Evolutionary conservation across 306 rosid genomes (phyloP).

Genomic region (Hippophae rhamnoides): DNA sequence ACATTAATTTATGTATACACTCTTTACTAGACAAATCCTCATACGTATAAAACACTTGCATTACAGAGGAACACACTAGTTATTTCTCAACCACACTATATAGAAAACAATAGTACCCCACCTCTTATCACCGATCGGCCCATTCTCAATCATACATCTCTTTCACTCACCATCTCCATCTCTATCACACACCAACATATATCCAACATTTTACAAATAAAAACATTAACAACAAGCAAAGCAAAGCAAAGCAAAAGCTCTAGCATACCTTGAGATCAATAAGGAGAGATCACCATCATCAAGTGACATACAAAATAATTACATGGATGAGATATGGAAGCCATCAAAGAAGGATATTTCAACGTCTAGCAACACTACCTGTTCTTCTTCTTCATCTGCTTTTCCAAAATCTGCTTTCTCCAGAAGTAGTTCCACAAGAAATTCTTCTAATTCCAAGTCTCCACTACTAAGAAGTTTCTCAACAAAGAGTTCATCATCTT

Average conservation of each 20-base stretch:
- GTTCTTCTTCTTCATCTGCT: constrained; percentile 5
- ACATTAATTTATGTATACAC: too few relatives aligned
- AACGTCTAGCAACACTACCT: background rate
- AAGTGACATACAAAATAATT: background rate
- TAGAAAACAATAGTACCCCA: constrained; percentile 1
- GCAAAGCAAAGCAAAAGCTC: background rate
- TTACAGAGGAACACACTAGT: too few relatives aligned
- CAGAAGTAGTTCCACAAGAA: constrained; percentile 62
- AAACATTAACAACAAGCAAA: background rate
- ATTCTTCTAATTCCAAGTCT: constrained; percentile 41
- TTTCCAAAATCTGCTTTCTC: constrained; percentile 42
- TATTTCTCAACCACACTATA: background rate
- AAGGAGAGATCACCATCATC: too few relatives aligned
- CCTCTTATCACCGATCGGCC: constrained; percentile 11
- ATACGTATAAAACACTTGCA: too few relatives aligned
- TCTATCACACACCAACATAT: background rate
- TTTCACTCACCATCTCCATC: constrained; percentile 2
- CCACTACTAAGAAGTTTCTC: constrained; percentile 64
- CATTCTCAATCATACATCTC: constrained; percentile 20
- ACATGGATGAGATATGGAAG: constrained; percentile 87
- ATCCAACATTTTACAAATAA: background rate
- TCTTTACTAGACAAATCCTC: too few relatives aligned
- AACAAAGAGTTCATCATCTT: constrained; percentile 26
- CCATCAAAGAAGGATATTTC: constrained; percentile 62
- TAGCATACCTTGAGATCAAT: background rate